Evolutionary conservation across 2,329 filamentous ascomycete genomes (phyloP), one percentile per base, ranked within the genome.

Genomic region (Colletotrichum sp.): DNA sequence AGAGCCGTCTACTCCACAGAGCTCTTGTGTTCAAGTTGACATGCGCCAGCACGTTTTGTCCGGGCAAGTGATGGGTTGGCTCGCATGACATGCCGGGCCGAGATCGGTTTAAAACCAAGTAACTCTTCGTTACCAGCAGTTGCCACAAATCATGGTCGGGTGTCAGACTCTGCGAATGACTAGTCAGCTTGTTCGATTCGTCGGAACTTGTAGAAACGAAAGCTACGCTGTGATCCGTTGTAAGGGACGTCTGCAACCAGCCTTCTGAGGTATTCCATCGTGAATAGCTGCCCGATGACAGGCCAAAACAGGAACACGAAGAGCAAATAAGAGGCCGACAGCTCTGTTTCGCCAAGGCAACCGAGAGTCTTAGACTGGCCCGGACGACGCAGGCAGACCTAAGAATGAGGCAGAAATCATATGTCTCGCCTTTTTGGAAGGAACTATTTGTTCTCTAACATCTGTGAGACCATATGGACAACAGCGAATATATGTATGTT

Each of bases 401-500:
- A 0, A 39, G 16, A 18, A 39, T 18, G 36, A 39, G 36, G 36
- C 36, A 0, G 36, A 2, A 39, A 18, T 39, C 36, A 9, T 18
- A 0, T 1, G 16, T 39, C 36, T 39, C 16, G 7, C 36, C 36
- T 1, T 1, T 39, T 39, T 39, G 36, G 0, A 0, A 39, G 36
- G 5, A 39, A 39, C 5, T 18, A 1, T 0, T 9, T 9, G 36
- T 39, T 39, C 16, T 39, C 2, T 39, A 39, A 39, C 2, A 18
- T 39, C 16, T 39, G 5, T 39, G 36, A 3, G 2, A 39, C 36
- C 36, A 39, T 18, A 44, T 2, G 5, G 0, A n/a, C 18, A 1
- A 44, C 0, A 6, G 39, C 0, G 2, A 12, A 1, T 0, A 4
- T 4, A n/a, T 44, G 4, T 44, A 4, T n/a, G 0, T 44, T 44